Percentiles rank a stretch among this genome's conserved stretches.
Conservation (phyloP, 2,329 filamentous ascomycete genomes). For the Cucurbitaria berberidis region DNA sequence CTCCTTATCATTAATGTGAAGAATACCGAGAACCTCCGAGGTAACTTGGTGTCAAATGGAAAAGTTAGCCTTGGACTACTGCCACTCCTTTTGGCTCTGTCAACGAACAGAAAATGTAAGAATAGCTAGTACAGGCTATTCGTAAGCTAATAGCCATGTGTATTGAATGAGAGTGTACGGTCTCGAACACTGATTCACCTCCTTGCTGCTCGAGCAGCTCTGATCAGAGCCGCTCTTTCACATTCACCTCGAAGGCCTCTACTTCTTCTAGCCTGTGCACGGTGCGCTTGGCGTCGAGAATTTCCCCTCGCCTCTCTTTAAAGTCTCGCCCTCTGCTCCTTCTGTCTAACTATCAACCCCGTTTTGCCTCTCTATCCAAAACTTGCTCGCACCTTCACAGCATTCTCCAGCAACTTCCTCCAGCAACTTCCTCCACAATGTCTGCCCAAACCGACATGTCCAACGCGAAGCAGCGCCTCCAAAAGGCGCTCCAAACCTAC, state of each 20-base stretch:
- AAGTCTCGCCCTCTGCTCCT: background rate
- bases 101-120: too few relatives aligned
- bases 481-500: background rate
- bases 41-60: too few relatives aligned
- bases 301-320: background rate
- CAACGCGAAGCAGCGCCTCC: background rate
- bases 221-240: background rate
- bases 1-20: too few relatives aligned
- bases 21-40: too few relatives aligned
- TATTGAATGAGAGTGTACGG: too few relatives aligned
- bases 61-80: too few relatives aligned
- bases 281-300: background rate
- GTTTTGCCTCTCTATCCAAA: background rate
- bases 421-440: background rate
- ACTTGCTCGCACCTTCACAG: background rate
- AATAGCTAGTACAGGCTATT: too few relatives aligned
- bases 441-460: background rate
- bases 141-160: too few relatives aligned
- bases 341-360: background rate
- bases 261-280: background rate
- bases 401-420: too few relatives aligned
- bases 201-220: too few relatives aligned
- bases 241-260: background rate
- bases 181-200: too few relatives aligned
- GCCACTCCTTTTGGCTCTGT: too few relatives aligned